These are phyloP conservation scores for Penicillium tannophilum DNA, from an alignment of 495 filamentous ascomycete genomes.

Conservation along the genomic window DNA sequence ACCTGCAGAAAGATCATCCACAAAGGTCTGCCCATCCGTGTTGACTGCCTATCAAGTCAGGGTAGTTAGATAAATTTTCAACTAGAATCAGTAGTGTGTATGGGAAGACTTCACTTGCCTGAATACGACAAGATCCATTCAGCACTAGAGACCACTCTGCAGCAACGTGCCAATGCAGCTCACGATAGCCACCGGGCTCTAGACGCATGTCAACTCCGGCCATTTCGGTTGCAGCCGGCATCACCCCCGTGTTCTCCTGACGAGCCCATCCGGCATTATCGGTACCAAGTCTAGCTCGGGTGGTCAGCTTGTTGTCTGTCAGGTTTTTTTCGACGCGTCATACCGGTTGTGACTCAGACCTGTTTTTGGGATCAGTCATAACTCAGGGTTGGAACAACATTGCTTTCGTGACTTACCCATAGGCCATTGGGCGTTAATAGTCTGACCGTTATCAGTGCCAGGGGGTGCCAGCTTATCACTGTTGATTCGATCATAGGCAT, in stretches of 20 bases:
- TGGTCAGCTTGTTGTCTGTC: no score
- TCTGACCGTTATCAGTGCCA: constrained; percentile 61
- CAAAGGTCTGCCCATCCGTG: constrained; percentile 62
- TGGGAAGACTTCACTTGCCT: constrained; percentile 25
- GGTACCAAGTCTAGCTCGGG: constrained; percentile 46
- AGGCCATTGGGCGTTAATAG: constrained; percentile 71
- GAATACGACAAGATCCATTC: constrained; percentile 63
- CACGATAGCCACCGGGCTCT: constrained; percentile 63
- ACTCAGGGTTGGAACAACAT: not conserved
- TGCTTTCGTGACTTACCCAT: constrained; percentile 44
- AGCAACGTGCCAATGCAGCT: constrained; percentile 75
- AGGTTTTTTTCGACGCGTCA: not conserved
- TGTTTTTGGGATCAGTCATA: constrained; percentile 12
- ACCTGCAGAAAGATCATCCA: constrained; percentile 66
- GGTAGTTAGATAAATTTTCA: not conserved
- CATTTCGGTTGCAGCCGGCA: constrained; percentile 67
- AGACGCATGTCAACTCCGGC: constrained; percentile 81
- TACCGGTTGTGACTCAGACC: constrained; percentile 61
- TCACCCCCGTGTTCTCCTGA: constrained; percentile 63
- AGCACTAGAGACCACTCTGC: constrained; percentile 67
- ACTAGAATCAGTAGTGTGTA: no score
- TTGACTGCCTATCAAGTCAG: constrained; percentile 53
- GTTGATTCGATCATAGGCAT: constrained; percentile 63
- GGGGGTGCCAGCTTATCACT: constrained; percentile 69
- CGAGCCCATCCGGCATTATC: constrained; percentile 67